Base-by-base conservation (phyloP, 2,329 filamentous ascomycete genomes). In the Pleoardoris graminearum region DNA sequence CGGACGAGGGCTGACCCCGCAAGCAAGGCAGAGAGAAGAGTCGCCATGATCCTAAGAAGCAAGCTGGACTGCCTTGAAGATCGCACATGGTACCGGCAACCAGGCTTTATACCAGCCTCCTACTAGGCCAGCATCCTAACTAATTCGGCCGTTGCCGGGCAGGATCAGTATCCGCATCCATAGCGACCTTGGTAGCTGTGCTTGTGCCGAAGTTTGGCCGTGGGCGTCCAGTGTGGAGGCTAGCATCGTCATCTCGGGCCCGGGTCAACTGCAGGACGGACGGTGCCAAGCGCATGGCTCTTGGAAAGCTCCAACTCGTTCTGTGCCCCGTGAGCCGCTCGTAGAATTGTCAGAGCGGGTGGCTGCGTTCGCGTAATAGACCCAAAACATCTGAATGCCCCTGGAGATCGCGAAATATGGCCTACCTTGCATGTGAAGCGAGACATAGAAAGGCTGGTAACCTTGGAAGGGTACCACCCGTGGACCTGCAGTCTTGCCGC, bases 21-120 rank as follows among this genome's bases (percentile, higher is more conserved):
- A 53, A 66, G 58, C 45, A 67, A 58, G 35, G 51, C 63, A 43
- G 55, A 66, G 41, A 59, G 58, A 61, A 61, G 48, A 50, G 62
- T 56, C 50, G 63, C 63, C 66, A 69, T 69, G 51, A 38, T 67
- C 51, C 51, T 38, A 46, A 45, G 50, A 37, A 45, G 7, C 47
- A 54, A 50, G 52, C 33, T 50, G 49, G 48, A 50, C 50, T 51
- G 57, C 53, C 57, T 57, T 60, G 55, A 44, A 2, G 8, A 37
- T 22, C 41, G 27, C 4, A 5, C 12, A 36, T 10, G 35, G 27
- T 44, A 7, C 41, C 17, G 27, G 27, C 8, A 33, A 27, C 41
- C 41, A 44, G 17, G 21, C 29, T 33, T 44, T 44, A 44, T 44
- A 44, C 41, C 27, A 22, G 12, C 27, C 8, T 44, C 16, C 22